Evolutionary conservation across 345 rosid genomes (phyloP), one percentile per base, ranked within the genome.

Genomic region (Psidium guajava): DNA sequence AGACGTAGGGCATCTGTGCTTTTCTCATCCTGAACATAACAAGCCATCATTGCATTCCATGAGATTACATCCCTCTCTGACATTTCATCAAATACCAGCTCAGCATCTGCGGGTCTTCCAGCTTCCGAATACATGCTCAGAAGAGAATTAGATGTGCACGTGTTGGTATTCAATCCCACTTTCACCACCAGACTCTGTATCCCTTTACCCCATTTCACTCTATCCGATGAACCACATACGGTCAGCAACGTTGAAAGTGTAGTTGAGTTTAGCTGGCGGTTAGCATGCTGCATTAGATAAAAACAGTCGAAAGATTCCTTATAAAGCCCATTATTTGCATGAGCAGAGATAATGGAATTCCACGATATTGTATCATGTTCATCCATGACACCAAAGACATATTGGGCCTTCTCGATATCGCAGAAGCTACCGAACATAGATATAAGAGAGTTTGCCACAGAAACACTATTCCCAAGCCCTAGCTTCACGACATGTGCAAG

Each of bases 41-140:
- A 89, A 87, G 91, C 92, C 61, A 96, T 88, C 91, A 95, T 89
- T 89, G 98, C 92, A 90, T 96, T 95, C 95, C 95, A 95, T 57
- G 98, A 92, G 87, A 95, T 93, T 87, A 89, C 85, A 92, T 96
- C 99, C 90, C 88, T 94, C 81, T 90, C 89, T 1, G 86, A 87
- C 95, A 95, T 96, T 88, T 84, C 91, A 86, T 83, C 86, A 88
- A 96, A 96, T 54, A 95, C 91, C 82, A 87, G 86, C 82, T 91
- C 93, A 75, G 98, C 95, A 83, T 93, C 92, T 86, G 91, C 90
- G 14, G 88, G 56, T 85, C 89, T 91, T 89, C 95, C 94, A 73
- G 91, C 92, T n/a, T n/a, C 92, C 36, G 95, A 89, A 86, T 96
- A 95, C 97, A 94, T 93, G 64, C 88, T 87, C 87, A 95, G 88